Evolutionary conservation across 306 rosid species (phyloP).

Genomic region (Medicago ruthenica): DNA sequence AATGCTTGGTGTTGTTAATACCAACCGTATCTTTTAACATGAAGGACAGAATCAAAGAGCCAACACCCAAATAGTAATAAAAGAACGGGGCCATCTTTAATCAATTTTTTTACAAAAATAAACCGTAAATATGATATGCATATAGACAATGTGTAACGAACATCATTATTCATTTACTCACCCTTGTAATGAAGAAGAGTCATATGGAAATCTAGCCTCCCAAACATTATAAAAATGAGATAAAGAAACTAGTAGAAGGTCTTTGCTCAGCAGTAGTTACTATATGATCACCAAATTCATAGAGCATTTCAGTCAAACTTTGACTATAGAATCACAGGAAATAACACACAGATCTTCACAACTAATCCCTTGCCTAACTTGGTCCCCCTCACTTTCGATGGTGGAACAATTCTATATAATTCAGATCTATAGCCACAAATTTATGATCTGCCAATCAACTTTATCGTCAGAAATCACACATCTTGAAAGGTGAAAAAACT

Average conservation of each 20-base stretch:
- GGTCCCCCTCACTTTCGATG: constrained; percentile 21
- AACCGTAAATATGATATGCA: not conserved
- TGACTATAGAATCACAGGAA: constrained; percentile 1
- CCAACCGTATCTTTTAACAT: not conserved
- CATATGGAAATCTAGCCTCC: not conserved
- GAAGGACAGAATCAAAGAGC: not conserved
- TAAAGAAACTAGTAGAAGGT: not conserved
- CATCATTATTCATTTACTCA: not conserved
- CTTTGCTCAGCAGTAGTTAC: not conserved
- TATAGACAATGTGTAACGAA: not conserved
- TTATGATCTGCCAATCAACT: constrained; percentile 14
- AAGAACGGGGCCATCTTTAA: not conserved
- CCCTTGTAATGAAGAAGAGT: not conserved
- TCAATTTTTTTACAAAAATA: not conserved
- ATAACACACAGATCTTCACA: not conserved
- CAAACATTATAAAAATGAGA: not conserved
- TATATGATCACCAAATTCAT: not conserved
- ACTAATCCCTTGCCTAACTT: not conserved
- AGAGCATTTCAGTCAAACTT: constrained; percentile 19
- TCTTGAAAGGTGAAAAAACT: constrained; percentile 20
- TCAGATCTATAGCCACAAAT: constrained; percentile 9
- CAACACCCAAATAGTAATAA: not conserved
- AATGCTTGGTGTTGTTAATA: not conserved
- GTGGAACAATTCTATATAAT: not conserved
- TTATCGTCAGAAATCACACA: constrained; percentile 16